Percentiles rank a stretch among this genome's conserved stretches.
phyloP scores from a whole-genome alignment of 2,329 filamentous ascomycete species.

The Aspergillus quadrilineatus region DNA sequence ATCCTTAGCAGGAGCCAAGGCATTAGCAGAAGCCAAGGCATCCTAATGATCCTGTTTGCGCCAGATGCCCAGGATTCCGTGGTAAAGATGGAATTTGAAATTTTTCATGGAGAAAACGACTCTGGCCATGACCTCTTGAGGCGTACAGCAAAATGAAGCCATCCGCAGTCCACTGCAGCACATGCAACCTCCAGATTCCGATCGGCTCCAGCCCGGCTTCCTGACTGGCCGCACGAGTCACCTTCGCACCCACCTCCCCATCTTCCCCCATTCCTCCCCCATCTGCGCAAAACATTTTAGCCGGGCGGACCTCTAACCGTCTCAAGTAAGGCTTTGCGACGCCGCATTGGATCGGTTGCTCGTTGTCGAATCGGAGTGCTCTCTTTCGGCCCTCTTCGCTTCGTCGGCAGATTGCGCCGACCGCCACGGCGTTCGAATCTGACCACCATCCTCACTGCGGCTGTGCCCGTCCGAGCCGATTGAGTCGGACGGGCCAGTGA shows the following conservation, averaged over 20 bases:
- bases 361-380: background rate
- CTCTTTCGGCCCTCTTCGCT: background rate
- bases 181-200: too few species aligned
- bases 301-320: background rate
- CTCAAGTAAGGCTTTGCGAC: background rate
- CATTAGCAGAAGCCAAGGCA: constrained; percentile 1
- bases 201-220: background rate
- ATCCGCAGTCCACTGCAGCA: background rate
- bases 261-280: background rate
- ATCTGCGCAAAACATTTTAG: background rate
- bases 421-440: background rate
- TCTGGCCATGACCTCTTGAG: background rate
- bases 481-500: background rate
- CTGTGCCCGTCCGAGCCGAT: constrained; percentile 8
- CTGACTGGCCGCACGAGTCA: background rate
- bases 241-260: background rate
- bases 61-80: too few species aligned
- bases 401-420: constrained; percentile 1
- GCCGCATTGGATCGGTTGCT: background rate
- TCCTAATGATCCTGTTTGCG: constrained; percentile 1
- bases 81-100: too few species aligned
- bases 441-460: background rate
- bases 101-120: background rate
- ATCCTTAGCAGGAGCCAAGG: constrained; percentile 3
- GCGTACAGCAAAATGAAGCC: background rate